Conservation (phyloP, 2,329 filamentous ascomycete species). For the Cryphonectria japonica region DNA sequence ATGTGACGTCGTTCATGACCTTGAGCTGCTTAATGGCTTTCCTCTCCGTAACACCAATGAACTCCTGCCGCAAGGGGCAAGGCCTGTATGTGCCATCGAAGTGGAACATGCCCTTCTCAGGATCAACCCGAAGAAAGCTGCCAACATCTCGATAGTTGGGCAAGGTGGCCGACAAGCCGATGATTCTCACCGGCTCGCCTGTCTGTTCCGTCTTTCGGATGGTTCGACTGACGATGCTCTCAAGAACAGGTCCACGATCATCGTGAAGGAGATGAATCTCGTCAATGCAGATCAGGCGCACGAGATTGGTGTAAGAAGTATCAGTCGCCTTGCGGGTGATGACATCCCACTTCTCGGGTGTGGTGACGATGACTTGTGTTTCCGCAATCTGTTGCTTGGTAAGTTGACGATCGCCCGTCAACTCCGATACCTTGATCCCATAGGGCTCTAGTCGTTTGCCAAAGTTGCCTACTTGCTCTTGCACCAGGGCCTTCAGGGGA, state of each 20-base stretch:
- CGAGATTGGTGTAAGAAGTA: slow-evolving; percentile 95
- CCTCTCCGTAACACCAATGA: slow-evolving; percentile 95
- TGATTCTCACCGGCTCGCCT: slow-evolving; percentile 86
- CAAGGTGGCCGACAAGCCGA: slow-evolving; percentile 91
- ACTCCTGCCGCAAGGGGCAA: slow-evolving; percentile 94
- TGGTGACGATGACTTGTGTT: slow-evolving; percentile 97
- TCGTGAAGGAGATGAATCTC: slow-evolving; percentile 98
- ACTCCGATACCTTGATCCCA: slow-evolving; percentile 89
- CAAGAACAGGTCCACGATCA: slow-evolving; percentile 92
- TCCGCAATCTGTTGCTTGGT: slow-evolving; percentile 98
- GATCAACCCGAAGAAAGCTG: slow-evolving; percentile 90
- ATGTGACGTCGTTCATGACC: slow-evolving; percentile 99
- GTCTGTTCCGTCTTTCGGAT: slow-evolving; percentile 94
- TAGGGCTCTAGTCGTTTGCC: slow-evolving; percentile 88
- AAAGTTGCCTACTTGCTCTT: slow-evolving; percentile 98
- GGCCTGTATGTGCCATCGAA: slow-evolving; percentile 94
- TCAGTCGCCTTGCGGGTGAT: slow-evolving; percentile 98
- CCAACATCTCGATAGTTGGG: slow-evolving; percentile 97
- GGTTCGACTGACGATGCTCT: slow-evolving; percentile 94
- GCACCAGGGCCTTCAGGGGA: slow-evolving; percentile 90
- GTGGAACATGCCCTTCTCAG: slow-evolving; percentile 85
- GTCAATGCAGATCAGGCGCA: slow-evolving; percentile 93
- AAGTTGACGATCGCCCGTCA: slow-evolving; percentile 96
- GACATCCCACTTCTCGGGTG: slow-evolving; percentile 98
- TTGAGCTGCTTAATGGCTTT: slow-evolving; percentile 99